Conservation (phyloP, 768 basidiomycete genomes). For the Paxillus involutus region DNA sequence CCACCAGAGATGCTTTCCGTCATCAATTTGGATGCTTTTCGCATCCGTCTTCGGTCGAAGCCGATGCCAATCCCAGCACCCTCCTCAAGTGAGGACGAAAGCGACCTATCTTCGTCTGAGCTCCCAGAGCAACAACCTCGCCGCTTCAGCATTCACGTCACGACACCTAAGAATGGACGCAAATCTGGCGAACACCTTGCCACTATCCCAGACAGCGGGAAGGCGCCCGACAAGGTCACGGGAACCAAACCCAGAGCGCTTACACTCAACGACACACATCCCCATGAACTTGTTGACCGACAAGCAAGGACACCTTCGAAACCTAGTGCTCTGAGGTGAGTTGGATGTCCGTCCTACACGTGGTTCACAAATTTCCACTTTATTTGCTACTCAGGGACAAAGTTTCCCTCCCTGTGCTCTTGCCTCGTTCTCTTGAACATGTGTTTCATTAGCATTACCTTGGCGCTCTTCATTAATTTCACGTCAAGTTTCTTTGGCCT, state of each 20-base stretch:
- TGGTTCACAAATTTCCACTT: not conserved
- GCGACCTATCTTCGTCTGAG: conserved; percentile 21
- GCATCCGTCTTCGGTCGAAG: conserved; percentile 17
- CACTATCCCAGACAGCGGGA: not conserved
- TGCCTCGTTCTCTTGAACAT: not conserved
- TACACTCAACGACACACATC: not conserved
- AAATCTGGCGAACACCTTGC: conserved; percentile 4
- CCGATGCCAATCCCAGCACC: not conserved
- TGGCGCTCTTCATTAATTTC: not conserved
- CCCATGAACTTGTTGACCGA: not conserved
- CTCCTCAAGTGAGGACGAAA: conserved; percentile 20
- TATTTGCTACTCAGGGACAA: not conserved
- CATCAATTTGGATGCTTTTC: conserved; percentile 15
- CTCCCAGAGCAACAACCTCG: not conserved
- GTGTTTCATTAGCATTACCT: not conserved
- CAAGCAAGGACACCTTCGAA: conserved; percentile 4
- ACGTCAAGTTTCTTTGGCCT: not conserved
- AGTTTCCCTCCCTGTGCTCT: not conserved
- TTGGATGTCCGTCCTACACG: not conserved
- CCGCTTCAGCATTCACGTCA: conserved; percentile 8
- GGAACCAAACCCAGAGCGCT: not conserved
- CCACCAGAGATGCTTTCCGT: not conserved
- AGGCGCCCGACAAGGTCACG: not conserved
- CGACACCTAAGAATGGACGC: not conserved
- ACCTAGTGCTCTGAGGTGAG: conserved; percentile 13